Conservation (phyloP, 2,329 filamentous ascomycete species). For the Monosporascus sp. region DNA sequence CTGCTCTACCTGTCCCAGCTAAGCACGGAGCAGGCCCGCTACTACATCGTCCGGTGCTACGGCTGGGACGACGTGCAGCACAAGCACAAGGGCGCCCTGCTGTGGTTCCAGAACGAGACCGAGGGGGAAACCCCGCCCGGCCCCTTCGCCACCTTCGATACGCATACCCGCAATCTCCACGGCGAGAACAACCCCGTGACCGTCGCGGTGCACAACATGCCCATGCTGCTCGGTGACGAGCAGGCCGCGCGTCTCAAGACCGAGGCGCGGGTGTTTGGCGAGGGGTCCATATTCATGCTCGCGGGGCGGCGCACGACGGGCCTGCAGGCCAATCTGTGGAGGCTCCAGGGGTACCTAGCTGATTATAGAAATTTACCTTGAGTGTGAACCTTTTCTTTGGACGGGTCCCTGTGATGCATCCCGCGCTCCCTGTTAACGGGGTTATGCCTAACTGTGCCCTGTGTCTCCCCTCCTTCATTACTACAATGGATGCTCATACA, state of each 20-base stretch:
- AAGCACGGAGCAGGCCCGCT: constrained; percentile 19
- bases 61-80: constrained; percentile 39
- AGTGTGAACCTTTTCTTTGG: background rate
- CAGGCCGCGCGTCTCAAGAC: constrained; percentile 34
- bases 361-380: constrained; percentile 9
- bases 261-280: constrained; percentile 27
- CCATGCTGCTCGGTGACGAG: constrained; percentile 43
- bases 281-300: constrained; percentile 38
- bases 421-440: too few relatives aligned
- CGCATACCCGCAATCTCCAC: constrained; percentile 15
- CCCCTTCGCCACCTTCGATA: constrained; percentile 40
- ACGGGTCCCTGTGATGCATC: too few relatives aligned
- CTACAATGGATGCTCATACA: too few relatives aligned
- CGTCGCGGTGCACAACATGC: constrained; percentile 49
- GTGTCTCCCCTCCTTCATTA: too few relatives aligned
- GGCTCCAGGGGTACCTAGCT: constrained; percentile 49
- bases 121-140: constrained; percentile 17
- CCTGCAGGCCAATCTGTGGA: constrained; percentile 50
- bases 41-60: constrained; percentile 37
- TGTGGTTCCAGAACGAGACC: constrained; percentile 32
- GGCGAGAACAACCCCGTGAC: constrained; percentile 27
- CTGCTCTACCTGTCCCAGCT: constrained; percentile 35
- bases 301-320: constrained; percentile 34
- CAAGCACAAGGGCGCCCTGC: constrained; percentile 37
- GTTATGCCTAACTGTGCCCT: too few relatives aligned